Conservation (phyloP, 805 yeast species). For the Saturnispora quitensis region DNA sequence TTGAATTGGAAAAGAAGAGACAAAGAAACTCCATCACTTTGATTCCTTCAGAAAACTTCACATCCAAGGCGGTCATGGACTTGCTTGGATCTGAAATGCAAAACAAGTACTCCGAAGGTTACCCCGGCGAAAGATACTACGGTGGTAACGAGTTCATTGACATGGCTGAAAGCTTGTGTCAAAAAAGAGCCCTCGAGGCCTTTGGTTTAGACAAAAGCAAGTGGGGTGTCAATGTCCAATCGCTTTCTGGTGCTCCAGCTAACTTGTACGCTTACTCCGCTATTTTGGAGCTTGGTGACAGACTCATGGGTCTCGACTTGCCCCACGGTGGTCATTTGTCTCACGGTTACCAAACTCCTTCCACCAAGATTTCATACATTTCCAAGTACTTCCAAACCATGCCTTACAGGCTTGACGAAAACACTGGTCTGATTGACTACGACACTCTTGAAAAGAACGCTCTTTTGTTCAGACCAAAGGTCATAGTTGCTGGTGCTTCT, state of each 20-base stretch:
- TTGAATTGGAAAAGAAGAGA: slow-evolving; percentile 75
- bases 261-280: slow-evolving; percentile 96
- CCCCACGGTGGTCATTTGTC: slow-evolving; percentile 99
- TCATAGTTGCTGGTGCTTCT: slow-evolving; percentile 94
- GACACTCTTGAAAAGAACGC: slow-evolving; percentile 92
- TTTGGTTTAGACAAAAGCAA: slow-evolving; percentile 67
- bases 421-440: slow-evolving; percentile 92
- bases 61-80: slow-evolving; percentile 92
- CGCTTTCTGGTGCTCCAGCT: slow-evolving; percentile 96
- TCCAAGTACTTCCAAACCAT: slow-evolving; percentile 96
- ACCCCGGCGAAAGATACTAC: slow-evolving; percentile 98
- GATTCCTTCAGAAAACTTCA: slow-evolving; percentile 96
- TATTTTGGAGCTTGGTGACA: slow-evolving; percentile 87
- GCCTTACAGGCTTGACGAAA: slow-evolving; percentile 92
- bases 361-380: slow-evolving; percentile 89
- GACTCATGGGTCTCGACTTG: slow-evolving; percentile 95
- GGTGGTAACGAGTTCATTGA: slow-evolving; percentile 98
- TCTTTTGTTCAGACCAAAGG: slow-evolving; percentile 87
- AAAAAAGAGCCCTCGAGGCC: slow-evolving; percentile 87
- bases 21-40: slow-evolving; percentile 89
- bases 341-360: slow-evolving; percentile 94
- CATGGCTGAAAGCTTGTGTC: slow-evolving; percentile 86
- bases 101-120: slow-evolving; percentile 98
- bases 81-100: slow-evolving; percentile 96
- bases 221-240: slow-evolving; percentile 98